Conservation (phyloP, 495 filamentous ascomycete species). For the Tetracladium marchalianum region DNA sequence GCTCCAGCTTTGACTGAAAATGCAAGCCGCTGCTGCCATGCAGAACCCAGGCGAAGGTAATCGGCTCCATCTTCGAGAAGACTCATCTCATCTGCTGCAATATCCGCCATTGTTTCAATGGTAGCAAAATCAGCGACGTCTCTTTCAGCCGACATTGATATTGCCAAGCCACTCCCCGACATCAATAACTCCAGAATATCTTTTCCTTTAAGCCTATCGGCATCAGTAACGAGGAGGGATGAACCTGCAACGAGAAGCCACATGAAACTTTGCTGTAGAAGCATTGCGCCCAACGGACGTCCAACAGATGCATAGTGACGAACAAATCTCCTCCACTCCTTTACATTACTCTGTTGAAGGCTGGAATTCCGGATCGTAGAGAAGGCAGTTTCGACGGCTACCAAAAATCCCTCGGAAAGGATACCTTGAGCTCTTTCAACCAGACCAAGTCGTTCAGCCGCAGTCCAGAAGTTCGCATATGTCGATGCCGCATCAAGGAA, state of each 20-base stretch:
- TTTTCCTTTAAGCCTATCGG: slow-evolving; percentile 44
- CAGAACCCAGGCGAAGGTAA: slow-evolving; percentile 73
- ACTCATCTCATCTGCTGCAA: slow-evolving; percentile 72
- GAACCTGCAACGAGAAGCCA: slow-evolving; percentile 69
- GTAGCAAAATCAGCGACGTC: slow-evolving; percentile 39
- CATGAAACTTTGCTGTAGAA: slow-evolving; percentile 80
- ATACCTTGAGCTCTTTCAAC: slow-evolving; percentile 59
- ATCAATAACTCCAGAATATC: slow-evolving; percentile 73
- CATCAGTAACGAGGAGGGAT: slow-evolving; percentile 56
- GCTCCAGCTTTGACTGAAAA: slow-evolving; percentile 76
- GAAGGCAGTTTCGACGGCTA: slow-evolving; percentile 75
- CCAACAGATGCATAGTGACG: slow-evolving; percentile 72
- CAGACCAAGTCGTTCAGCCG: slow-evolving; percentile 57
- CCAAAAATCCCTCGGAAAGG: slow-evolving; percentile 72
- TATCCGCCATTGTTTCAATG: slow-evolving; percentile 60
- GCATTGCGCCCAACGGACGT: slow-evolving; percentile 82
- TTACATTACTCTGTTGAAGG: slow-evolving; percentile 35
- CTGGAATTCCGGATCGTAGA: slow-evolving; percentile 67
- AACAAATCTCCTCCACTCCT: slow-evolving; percentile 73
- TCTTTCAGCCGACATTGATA: slow-evolving; percentile 27
- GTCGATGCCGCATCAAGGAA: slow-evolving; percentile 74
- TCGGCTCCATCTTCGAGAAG: slow-evolving; percentile 83
- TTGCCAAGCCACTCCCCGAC: slow-evolving; percentile 29
- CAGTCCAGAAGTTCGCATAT: slow-evolving; percentile 69
- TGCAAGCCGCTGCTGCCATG: slow-evolving; percentile 79